Percentiles rank a stretch among this genome's conserved stretches.
phyloP scores from a whole-genome alignment of 305 asterid species.

The Lippia alba region DNA sequence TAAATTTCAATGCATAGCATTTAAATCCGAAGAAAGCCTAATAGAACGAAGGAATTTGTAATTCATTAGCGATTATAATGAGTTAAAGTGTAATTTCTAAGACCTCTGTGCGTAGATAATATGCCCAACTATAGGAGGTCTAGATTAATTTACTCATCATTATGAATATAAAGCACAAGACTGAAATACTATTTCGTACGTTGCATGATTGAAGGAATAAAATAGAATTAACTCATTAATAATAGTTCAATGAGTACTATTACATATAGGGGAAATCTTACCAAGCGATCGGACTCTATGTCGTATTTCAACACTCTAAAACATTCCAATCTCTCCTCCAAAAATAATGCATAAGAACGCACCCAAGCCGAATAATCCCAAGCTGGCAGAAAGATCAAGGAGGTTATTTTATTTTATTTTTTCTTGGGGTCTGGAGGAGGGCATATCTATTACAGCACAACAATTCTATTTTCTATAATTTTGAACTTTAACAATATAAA shows the following conservation, averaged over 20 bases:
- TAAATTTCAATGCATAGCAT: too few species aligned
- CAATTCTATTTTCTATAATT: slow-evolving; percentile 22
- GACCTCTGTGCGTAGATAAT: too few species aligned
- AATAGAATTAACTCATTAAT: background rate
- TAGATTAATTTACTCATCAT: background rate
- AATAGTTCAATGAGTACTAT: background rate
- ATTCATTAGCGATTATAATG: too few species aligned
- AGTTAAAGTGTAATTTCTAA: too few species aligned
- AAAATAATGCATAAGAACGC: slow-evolving; percentile 82
- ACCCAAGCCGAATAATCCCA: slow-evolving; percentile 99
- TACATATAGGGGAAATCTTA: slow-evolving; percentile 38
- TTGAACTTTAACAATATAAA: slow-evolving; percentile 19
- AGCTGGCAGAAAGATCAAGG: slow-evolving; percentile 56
- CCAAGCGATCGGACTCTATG: slow-evolving; percentile 80
- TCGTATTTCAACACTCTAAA: slow-evolving; percentile 88
- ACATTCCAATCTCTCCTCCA: slow-evolving; percentile 99
- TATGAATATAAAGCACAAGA: too few species aligned
- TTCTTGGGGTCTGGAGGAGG: background rate
- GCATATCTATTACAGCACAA: too few species aligned
- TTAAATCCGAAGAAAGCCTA: too few species aligned
- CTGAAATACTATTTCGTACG: too few species aligned
- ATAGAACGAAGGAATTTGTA: too few species aligned
- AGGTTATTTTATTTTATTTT: slow-evolving; percentile 20
- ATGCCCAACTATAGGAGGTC: too few species aligned
- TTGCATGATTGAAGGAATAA: background rate